These are phyloP conservation scores for Penicillium coffeae DNA, from an alignment of 495 filamentous ascomycete species.

Conservation along the genomic window DNA sequence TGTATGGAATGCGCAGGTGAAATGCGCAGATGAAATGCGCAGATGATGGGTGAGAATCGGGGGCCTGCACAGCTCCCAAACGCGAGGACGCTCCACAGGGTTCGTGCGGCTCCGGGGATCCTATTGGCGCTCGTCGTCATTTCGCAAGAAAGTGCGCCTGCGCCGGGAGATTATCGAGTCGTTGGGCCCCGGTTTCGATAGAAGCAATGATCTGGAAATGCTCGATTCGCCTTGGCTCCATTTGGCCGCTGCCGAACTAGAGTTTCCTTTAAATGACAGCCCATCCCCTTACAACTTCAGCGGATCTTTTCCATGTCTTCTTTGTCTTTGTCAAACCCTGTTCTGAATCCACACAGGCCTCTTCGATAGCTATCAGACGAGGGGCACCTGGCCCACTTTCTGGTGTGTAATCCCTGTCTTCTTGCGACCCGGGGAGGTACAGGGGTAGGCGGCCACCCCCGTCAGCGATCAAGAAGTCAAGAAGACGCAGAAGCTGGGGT, in stretches of 20 bases:
- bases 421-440: not conserved
- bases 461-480: not conserved
- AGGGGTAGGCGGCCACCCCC: not conserved
- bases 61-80: not conserved
- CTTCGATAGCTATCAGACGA: not conserved
- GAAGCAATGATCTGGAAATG: not conserved
- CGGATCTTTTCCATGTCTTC: not conserved
- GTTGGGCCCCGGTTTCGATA: not conserved
- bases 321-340: not conserved
- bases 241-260: not conserved
- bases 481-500: no score
- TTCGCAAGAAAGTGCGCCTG: not conserved
- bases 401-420: not conserved
- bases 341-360: no score
- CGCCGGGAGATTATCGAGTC: not conserved
- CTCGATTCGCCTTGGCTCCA: not conserved
- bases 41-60: not conserved
- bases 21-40: not conserved
- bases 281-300: not conserved
- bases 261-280: not conserved
- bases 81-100: not conserved
- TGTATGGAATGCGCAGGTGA: not conserved
- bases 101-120: not conserved
- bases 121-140: not conserved
- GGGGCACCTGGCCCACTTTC: not conserved